phyloP scores from a whole-genome alignment of 495 filamentous ascomycete species.

The Hapsidospora chrysogenum region DNA sequence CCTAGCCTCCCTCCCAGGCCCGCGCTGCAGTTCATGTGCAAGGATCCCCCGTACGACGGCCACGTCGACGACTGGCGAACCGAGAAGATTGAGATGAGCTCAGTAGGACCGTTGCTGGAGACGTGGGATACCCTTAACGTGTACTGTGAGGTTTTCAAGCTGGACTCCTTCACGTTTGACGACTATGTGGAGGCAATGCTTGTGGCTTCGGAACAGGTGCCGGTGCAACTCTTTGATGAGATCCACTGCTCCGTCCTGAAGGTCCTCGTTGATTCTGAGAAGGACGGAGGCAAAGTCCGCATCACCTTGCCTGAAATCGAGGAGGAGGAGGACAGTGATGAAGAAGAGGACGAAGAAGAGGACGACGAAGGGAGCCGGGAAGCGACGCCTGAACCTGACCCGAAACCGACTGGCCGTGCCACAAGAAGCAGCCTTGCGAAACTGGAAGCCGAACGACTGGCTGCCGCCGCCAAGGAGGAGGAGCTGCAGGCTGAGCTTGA shows the following conservation, averaged over 20 bases:
- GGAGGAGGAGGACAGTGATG: constrained; percentile 46
- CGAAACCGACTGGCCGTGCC: constrained; percentile 46
- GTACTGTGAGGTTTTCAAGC: constrained; percentile 77
- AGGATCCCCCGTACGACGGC: constrained; percentile 30
- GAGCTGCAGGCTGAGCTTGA: constrained; percentile 19
- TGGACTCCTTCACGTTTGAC: constrained; percentile 96
- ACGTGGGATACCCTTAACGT: constrained; percentile 95
- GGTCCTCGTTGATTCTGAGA: constrained; percentile 58
- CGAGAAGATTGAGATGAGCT: constrained; percentile 57
- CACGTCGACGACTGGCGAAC: constrained; percentile 13
- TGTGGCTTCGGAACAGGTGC: constrained; percentile 55
- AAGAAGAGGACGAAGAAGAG: constrained; percentile 40
- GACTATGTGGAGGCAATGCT: constrained; percentile 84
- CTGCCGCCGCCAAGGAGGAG: constrained; percentile 30
- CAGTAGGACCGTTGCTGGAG: constrained; percentile 65
- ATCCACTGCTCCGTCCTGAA: constrained; percentile 86
- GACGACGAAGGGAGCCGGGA: constrained; percentile 34
- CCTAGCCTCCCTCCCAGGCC: constrained; percentile 42
- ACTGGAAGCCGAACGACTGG: constrained; percentile 48
- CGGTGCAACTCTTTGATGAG: constrained; percentile 80
- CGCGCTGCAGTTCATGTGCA: constrained; percentile 56
- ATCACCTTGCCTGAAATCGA: constrained; percentile 64
- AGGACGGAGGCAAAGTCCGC: constrained; percentile 61
- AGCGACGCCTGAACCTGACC: constrained; percentile 37
- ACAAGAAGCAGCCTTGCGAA: constrained; percentile 77